Base-by-base conservation (phyloP, 192 early-diverging fungal species). In the Borealophlyctis nickersoniae region DNA sequence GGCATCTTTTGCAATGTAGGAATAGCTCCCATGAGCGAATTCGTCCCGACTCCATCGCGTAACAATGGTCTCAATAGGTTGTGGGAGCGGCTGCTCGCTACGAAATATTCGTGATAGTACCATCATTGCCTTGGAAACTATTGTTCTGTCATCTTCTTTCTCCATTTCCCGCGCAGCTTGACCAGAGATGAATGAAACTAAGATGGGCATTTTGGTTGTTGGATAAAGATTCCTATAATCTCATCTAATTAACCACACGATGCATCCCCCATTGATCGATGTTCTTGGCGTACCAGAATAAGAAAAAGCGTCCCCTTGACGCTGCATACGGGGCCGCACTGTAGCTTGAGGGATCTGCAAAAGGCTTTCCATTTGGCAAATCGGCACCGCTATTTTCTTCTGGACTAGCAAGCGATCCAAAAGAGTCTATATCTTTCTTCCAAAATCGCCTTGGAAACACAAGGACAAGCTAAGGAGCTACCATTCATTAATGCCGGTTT, bases 391-490 rank as follows among this genome's bases (percentile, higher is more conserved):
- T 27, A 29, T n/a, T 16, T 24, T 56, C 30, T n/a, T 5, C 51
- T 16, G 52, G 54, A 16, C 39, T 53, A 2, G 26, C 7, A 9
- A 73, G 33, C 14, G 64, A 51, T 27, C 71, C 71, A 64, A 73
- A 73, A 9, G 23, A 27, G 11, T 71, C 63, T 22, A 53, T 23
- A 19, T 67, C 32, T 28, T 54, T 33, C 28, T 50, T 29, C 71
- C 71, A 73, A 53, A 73, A 73, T 9, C 35, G 29, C 24, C 62
- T 32, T 23, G 65, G 65, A 45, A 73, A 73, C 4, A 73, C 69
- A 4, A 73, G 34, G 16, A 60, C 49, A 34, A 73, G 52, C 60
- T 73, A 45, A n/a, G n/a, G n/a, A n/a, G n/a, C n/a, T n/a, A n/a
- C n/a, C n/a, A n/a, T n/a, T n/a, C n/a, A n/a, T n/a, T n/a, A n/a